A percentile compares a stretch with the other conserved stretches of the same genome.
Evolutionary conservation across 2,329 filamentous ascomycete species (phyloP).

Genomic region (Verruconis gallopava): DNA sequence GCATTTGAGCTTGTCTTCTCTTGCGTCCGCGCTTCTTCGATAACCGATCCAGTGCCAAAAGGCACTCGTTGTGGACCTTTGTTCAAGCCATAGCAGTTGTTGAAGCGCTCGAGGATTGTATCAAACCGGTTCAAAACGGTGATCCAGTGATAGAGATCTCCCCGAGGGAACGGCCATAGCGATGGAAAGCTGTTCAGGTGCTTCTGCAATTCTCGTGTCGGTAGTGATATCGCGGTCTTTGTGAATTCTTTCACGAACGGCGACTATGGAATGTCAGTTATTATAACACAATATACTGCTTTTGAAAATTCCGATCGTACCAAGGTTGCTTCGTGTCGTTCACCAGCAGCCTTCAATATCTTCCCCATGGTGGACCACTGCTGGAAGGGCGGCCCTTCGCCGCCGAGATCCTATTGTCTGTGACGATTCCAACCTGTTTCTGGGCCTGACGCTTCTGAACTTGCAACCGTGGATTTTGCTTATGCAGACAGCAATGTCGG

Average conservation of each 20-base stretch:
- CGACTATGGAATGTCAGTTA: conserved; percentile 45
- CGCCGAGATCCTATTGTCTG: too few species aligned
- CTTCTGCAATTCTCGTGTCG: conserved; percentile 63
- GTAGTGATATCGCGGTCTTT: conserved; percentile 50
- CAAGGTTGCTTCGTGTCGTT: conserved; percentile 40
- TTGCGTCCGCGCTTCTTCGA: conserved; percentile 27
- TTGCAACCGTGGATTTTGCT: too few species aligned
- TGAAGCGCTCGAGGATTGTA: conserved; percentile 70
- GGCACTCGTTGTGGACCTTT: conserved; percentile 68
- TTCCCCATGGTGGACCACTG: conserved; percentile 35
- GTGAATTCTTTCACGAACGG: conserved; percentile 78
- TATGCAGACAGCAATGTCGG: too few species aligned
- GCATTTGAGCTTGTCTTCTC: conserved; percentile 25
- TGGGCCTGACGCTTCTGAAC: too few species aligned
- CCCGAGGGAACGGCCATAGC: conserved; percentile 88
- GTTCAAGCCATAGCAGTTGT: conserved; percentile 64
- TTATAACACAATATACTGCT: neutral
- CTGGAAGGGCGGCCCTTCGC: conserved; percentile 22
- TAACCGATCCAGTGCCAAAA: conserved; percentile 49
- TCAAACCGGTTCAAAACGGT: conserved; percentile 88
- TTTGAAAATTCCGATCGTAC: conserved; percentile 20
- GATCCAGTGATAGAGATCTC: conserved; percentile 98
- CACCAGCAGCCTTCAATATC: conserved; percentile 43
- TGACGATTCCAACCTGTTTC: too few species aligned
- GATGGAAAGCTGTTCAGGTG: conserved; percentile 71